Evolutionary conservation across 495 filamentous ascomycete species (phyloP), one percentile per base, ranked within the genome.

Genomic region (Sordaria brevicollis): DNA sequence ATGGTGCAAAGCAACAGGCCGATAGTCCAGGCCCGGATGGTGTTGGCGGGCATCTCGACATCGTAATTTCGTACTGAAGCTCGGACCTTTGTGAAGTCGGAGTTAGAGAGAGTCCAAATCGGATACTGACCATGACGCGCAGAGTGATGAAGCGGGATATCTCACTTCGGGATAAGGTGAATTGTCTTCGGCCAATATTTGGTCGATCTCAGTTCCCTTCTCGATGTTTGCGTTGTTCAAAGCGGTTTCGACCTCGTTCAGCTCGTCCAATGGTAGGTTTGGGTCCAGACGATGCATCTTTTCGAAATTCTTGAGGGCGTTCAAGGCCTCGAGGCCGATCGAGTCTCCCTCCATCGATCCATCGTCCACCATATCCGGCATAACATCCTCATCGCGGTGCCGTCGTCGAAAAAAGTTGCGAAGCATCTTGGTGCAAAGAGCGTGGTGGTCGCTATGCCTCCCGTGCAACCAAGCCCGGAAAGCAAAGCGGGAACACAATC

Each of bases 11-110:
- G 77, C 17, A 91, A 34, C 74, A 92, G 70, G n/a, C 90, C 90
- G 71, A 92, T 87, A 6, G 85, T 77, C 90, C 90, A 92, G 31
- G 90, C 90, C 25, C 90, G 88, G 65, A 92, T 83, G 33, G 90
- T 92, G 74, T 90, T 91, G 68, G 82, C 83, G 35, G 87, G 85
- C 65, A 89, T 83, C 54, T 91, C 90, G 73, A 91, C 89, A 75
- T 92, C 89, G 74, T 85, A 82, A 74, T 89, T 85, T 34, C 85
- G 84, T 8, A 89, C 86, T 13, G 86, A 83, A 25, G 86, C 85
- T 74, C 84, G 82, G 38, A 89, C 90, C 82, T 92, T 87, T 0
- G n/a, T 84, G 84, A n/a, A 85, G 86, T 70, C 35, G 66, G 34
- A 21, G 74, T 72, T 73, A 73, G 71, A 73, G 35, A 25, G 21